Base-by-base conservation (phyloP, 345 rosid genomes). In the Hypericum androsaemum region DNA sequence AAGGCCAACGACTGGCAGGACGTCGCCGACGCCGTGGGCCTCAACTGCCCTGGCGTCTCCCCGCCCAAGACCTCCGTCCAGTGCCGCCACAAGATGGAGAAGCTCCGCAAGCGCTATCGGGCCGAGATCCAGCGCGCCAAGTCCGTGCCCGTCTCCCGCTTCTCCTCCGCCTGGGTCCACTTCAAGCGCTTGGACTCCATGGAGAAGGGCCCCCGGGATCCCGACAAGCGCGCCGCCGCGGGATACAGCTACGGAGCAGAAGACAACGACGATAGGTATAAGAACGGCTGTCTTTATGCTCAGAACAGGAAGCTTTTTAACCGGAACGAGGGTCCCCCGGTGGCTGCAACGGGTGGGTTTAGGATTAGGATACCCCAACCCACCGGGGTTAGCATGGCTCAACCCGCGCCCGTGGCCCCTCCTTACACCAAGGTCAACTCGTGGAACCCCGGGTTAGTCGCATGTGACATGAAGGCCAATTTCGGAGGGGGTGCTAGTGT, bases 41-140 rank as follows among this genome's bases (percentile, higher is more conserved):
- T 38, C 9, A 71, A 74, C 13, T 89, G 96, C 28, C 95, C 96
- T 12, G 59, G 66, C 7, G 88, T 77, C 8, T 60, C 79, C 7
- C 87, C 77, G 39, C 62, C 78, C 42, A 89, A 89, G 68, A 89
- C 87, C 0, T 82, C 92, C 37, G 85, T 89, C 45, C 98, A 89
- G 78, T 89, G 98, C 60, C 84, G 96, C 2, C 98, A 89, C 64
- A 89, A 89, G 83, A 89, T 89, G 98, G 98, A 89, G 85, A 89
- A 89, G 71, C 89, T 89, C 3, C 78, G 98, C 10, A 80, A 89
- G 57, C 79, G 96, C 45, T 87, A 89, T 47, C 80, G 96, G 0
- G 77, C 94, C 1, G 95, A 89, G 87, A 81, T 87, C 63, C 95
- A 87, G 74, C 67, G 98, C 7, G 86, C 90, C 12, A 77, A 84